Base-by-base conservation (phyloP, 768 basidiomycete species). In the Neoboletus magnificus region DNA sequence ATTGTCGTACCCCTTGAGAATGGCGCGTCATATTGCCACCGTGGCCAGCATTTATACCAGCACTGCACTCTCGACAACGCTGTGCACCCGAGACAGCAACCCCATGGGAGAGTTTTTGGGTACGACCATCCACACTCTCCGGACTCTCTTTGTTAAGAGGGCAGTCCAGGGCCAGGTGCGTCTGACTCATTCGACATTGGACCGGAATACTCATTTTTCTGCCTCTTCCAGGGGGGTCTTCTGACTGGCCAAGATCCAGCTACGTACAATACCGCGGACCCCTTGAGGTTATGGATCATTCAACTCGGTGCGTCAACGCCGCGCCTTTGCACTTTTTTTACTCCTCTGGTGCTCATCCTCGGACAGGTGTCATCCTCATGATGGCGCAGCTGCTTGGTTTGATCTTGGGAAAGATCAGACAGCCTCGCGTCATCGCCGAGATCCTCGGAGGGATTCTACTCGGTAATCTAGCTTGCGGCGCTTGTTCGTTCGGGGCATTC, bases 341-440 rank as follows among this genome's bases (percentile, higher is more conserved):
- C 23, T 20, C 6, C 50, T 4, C 44, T 42, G 35, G 18, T 7
- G 10, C 56, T 61, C 25, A 64, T 43, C 40, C 30, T 45, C 6
- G 16, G 32, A 40, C 71, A 84, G 87, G 71, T 4, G 41, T 87
- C 47, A 82, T 98, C 61, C 93, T 98, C 74, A 79, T 97, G 54
- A 84, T 93, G 79, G 84, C 85, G 36, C 90, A 94, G 65, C 55
- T 88, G 6, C 82, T 98, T 11, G 78, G 83, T 0, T 70, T 89
- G 20, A 54, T 81, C 48, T 77, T 97, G 22, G 70, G 75, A 9
- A 84, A 79, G 52, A 83, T 96, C 35, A 84, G 83, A 33, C 95
- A 98, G 65, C 96, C 96, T 2, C 79, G 86, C n/a, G 95, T 98
- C 56, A 93, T 97, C 50, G 85, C 93, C 40, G 95, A 98, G 69